Evolutionary conservation across 495 filamentous ascomycete genomes (phyloP), one percentile per base, ranked within the genome.

Genomic region (Amniculicola lignicola): DNA sequence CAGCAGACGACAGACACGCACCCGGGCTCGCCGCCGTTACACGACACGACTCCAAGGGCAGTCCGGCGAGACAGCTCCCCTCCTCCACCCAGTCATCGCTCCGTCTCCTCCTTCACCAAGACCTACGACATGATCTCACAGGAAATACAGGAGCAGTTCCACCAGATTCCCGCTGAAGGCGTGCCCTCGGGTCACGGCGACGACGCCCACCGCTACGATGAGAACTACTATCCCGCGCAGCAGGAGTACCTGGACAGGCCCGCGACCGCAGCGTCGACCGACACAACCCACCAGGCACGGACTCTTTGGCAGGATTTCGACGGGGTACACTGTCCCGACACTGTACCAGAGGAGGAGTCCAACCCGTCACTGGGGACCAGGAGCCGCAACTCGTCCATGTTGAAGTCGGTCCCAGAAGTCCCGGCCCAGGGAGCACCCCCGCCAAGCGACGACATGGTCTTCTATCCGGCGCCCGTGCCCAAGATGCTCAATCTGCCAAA

Each of bases 391-490:
- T 59, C 57, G 12, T 72, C 78, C 67, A 15, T 73, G 51, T 28
- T 64, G 14, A 56, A 38, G 36, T 66, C 72, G 9, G 70, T 69
- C 7, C 74, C 69, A 46, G 74, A 79, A 47, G 79, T 83, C 18
- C 72, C 56, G 9, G 23, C 18, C 0, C 44, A 51, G 14, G 61
- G 33, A 12, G 43, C 31, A 58, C 84, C 85, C 9, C 74, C 74
- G 23, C 79, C 79, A 1, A 83, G 78, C 3, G 81, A 92, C 54
- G 75, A 85, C 46, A 92, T 98, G 87, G 80, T 96, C 7, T 97
- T 83, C 68, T 98, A 98, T 67, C 93, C 93, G 12, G 93, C 93
- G 2, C 93, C 89, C 11, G 92, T 98, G 0, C 93, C 93, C 0
- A 84, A 85, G 64, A 90, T 93, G 81, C 76, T 98, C 23, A 96